A percentile compares a stretch with the other conserved stretches of the same genome.
phyloP scores from a whole-genome alignment of 2,329 filamentous ascomycete genomes.

The Colletotrichum tropicale region DNA sequence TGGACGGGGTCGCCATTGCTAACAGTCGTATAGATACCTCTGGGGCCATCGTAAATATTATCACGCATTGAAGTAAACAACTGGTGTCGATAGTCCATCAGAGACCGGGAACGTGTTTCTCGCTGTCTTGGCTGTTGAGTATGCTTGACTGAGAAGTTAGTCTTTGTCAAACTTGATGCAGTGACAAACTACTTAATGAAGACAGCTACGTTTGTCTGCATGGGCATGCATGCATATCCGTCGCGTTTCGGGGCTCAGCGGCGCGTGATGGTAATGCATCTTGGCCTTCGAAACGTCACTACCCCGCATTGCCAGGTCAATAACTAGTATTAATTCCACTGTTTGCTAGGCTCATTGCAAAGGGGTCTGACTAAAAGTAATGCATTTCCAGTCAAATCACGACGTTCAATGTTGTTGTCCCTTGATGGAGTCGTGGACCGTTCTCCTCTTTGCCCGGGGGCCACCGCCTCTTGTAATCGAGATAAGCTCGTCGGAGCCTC shows the following conservation, averaged over 20 bases:
- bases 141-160: background rate
- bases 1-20: constrained; percentile 15
- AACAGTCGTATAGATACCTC: background rate
- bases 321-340: background rate
- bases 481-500: background rate
- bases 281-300: background rate
- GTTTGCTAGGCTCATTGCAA: background rate
- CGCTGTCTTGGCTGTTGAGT: background rate
- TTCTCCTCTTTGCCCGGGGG: background rate
- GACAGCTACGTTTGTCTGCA: background rate
- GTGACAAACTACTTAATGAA: background rate
- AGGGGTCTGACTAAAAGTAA: background rate
- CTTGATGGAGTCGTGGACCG: background rate
- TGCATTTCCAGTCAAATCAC: background rate
- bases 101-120: background rate
- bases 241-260: background rate
- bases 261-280: background rate
- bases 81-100: background rate
- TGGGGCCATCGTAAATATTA: background rate
- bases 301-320: background rate
- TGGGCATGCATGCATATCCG: background rate
- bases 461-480: background rate
- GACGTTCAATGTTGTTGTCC: background rate
- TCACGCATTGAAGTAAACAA: background rate
- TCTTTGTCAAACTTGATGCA: background rate